Evolutionary conservation across 352 stramenopile genomes (phyloP).

Genomic region (Globisporangium splendens): DNA sequence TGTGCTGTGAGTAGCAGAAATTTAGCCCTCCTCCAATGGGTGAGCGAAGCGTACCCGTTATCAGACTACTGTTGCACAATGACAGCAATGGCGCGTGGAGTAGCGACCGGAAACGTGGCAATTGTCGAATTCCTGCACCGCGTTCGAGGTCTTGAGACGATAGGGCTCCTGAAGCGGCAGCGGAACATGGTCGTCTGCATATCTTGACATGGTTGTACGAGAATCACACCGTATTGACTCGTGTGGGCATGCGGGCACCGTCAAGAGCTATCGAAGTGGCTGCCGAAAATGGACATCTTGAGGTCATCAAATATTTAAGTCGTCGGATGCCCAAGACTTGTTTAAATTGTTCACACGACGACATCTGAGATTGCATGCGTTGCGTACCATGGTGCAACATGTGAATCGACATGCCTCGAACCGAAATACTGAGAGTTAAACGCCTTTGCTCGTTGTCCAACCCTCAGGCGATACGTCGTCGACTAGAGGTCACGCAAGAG

Average conservation of each 20-base stretch:
- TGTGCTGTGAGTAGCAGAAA: background rate
- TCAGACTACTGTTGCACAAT: background rate
- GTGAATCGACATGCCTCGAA: too few species aligned
- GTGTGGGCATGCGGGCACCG: background rate
- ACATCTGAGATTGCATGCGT: too few species aligned
- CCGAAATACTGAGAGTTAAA: too few species aligned
- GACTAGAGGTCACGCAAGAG: too few species aligned
- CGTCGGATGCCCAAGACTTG: constrained; percentile 1
- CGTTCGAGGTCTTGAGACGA: constrained; percentile 1
- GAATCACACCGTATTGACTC: background rate
- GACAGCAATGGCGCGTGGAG: constrained; percentile 5
- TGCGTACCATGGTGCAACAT: too few species aligned
- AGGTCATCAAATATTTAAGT: background rate
- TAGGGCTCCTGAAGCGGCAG: constrained; percentile 2
- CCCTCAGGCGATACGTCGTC: too few species aligned
- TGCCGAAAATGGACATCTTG: constrained; percentile 4
- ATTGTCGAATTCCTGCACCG: constrained; percentile 4
- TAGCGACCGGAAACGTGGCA: background rate
- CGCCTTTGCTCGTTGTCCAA: too few species aligned
- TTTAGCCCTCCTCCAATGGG: background rate
- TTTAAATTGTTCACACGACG: too few species aligned
- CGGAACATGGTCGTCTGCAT: constrained; percentile 5
- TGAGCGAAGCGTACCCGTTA: background rate
- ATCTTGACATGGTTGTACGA: constrained; percentile 14
- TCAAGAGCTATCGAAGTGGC: constrained; percentile 1